Base-by-base conservation (phyloP, 1,284 basidiomycete genomes). In the Ganoderma lingzhi region DNA sequence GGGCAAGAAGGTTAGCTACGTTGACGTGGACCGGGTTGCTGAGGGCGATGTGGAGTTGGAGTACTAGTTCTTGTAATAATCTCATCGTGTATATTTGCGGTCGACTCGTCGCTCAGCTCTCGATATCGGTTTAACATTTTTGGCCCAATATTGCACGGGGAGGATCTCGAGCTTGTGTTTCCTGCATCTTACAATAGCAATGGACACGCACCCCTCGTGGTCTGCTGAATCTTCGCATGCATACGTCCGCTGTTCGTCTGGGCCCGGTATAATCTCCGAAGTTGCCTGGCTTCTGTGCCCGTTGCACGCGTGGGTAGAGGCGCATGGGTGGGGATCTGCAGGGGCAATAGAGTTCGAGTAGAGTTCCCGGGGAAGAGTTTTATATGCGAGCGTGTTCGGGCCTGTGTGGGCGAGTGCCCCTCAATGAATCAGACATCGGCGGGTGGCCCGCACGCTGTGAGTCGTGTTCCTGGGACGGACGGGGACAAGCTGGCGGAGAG, bases 1-100 rank as follows among this genome's bases (percentile, higher is more conserved):
- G 45, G 93, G 93, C 35, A 90, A 88, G 82, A 88, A 93, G 80
- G 87, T 95, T 68, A 94, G 93, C 81, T 95, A 95, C 77, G 91
- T 95, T 78, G 93, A 95, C 79, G 94, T 95, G 91, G 93, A 95
- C 82, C 82, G 92, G 77, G 93, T 95, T 72, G 93, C 93, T 42
- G 93, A 95, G 86, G 93, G 93, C 30, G 93, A 95, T 78, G 89
- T 95, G 71, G 93, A 93, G 81, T 81, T 93, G 82, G 88, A 85
- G 75, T 93, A 93, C 80, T 93, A 83, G 87, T 69, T 71, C 76
- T 75, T 79, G 76, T 77, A 74, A 63, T 77, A 73, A 62, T 72
- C 64, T 69, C 30, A 51, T 68, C 63, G 66, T 74, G 67, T 74
- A 69, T 70, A 69, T 70, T 72, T 74, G 62, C 63, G 66, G 37